These are phyloP conservation scores for Fusarium marasasianum DNA, from an alignment of 2,329 filamentous ascomycete genomes.

Conservation along the genomic window DNA sequence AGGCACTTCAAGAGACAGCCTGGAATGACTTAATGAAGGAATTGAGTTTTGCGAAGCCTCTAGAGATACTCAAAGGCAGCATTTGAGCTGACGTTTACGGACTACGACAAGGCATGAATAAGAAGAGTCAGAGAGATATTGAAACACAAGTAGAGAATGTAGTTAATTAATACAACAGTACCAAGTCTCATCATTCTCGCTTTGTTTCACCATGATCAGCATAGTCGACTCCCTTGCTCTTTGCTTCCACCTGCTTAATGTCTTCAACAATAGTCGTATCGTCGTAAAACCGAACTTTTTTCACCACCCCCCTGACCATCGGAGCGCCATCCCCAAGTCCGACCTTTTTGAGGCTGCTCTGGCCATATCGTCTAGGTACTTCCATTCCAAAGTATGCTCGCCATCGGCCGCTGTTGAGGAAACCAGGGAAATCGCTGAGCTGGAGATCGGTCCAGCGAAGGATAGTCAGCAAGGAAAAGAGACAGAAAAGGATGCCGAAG, in stretches of 20 bases:
- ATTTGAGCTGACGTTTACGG: background rate
- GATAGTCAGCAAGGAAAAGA: background rate
- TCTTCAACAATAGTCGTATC: background rate
- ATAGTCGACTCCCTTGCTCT: background rate
- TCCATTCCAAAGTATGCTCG: background rate
- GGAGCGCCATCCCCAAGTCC: background rate
- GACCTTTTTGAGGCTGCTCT: background rate
- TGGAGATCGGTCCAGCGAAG: background rate
- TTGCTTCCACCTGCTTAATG: background rate
- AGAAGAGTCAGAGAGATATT: background rate
- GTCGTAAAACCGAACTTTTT: conserved; percentile 6
- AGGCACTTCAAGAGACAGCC: conserved; percentile 25
- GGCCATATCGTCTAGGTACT: too few relatives aligned
- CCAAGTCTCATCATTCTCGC: background rate
- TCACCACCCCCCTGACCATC: background rate
- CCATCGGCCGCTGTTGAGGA: background rate
- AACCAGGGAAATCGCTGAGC: background rate
- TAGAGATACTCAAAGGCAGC: conserved; percentile 1
- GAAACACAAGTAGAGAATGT: background rate
- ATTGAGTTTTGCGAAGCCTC: conserved; percentile 32
- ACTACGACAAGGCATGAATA: too few relatives aligned
- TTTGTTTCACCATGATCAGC: background rate
- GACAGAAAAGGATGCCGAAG: background rate
- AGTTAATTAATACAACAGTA: background rate
- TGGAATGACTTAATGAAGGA: conserved; percentile 40